phyloP scores from a whole-genome alignment of 2,329 filamentous ascomycete species.

The Colletotrichum viniferum region DNA sequence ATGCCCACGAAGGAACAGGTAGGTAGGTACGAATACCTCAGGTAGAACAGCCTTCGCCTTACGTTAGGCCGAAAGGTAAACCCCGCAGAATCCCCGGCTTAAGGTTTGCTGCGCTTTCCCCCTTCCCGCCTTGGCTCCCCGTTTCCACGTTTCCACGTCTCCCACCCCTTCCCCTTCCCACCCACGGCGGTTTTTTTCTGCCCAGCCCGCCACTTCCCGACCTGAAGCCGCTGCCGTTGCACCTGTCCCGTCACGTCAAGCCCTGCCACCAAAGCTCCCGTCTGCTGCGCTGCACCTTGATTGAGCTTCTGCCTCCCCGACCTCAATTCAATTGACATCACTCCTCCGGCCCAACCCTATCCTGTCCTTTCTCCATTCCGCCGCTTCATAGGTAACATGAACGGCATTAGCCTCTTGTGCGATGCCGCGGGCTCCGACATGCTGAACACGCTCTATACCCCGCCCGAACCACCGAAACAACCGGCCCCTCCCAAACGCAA shows the following conservation, averaged over 20 bases:
- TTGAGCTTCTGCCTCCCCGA: background rate
- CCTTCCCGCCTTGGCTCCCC: background rate
- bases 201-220: slow-evolving; percentile 16
- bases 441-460: slow-evolving; percentile 8
- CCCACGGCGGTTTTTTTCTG: background rate
- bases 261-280: background rate
- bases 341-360: background rate
- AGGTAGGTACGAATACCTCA: background rate
- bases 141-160: background rate
- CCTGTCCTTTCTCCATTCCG: background rate
- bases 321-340: background rate
- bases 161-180: background rate
- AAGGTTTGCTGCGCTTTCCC: background rate
- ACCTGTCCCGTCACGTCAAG: background rate
- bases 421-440: slow-evolving; percentile 20
- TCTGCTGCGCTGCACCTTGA: background rate
- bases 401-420: slow-evolving; percentile 15
- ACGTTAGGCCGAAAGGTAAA: background rate
- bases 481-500: slow-evolving; percentile 13
- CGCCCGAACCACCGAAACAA: slow-evolving; percentile 2
- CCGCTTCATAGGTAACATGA: background rate
- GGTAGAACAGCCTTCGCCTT: background rate
- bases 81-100: background rate
- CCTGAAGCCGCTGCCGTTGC: background rate
- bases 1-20: background rate